Evolutionary conservation across 345 rosid species (phyloP).

Genomic region (Punica granatum): DNA sequence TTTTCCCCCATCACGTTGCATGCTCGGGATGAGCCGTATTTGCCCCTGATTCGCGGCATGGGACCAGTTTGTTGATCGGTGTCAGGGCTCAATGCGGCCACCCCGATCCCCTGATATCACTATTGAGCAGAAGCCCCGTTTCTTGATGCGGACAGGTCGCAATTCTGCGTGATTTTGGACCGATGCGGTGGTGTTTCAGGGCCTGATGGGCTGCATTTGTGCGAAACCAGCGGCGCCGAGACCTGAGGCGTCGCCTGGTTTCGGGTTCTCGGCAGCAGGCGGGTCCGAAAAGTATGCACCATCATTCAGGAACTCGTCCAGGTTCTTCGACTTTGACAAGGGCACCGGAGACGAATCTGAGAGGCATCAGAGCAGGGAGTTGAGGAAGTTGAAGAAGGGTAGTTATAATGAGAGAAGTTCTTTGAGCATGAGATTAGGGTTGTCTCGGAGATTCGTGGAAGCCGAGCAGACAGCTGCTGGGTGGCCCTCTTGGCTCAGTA

Average conservation of each 20-base stretch:
- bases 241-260: constrained; percentile 5
- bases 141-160: neutral
- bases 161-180: neutral
- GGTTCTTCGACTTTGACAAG: constrained; percentile 10
- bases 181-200: neutral
- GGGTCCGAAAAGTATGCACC: neutral
- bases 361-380: constrained; percentile 4
- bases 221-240: constrained; percentile 8
- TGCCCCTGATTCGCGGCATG: neutral
- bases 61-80: neutral
- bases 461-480: constrained; percentile 19
- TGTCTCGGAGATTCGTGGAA: constrained; percentile 5
- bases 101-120: too few relatives aligned
- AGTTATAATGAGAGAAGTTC: constrained; percentile 7
- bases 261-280: neutral
- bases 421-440: constrained; percentile 1
- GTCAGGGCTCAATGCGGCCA: neutral
- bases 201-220: constrained; percentile 17
- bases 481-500: constrained; percentile 23
- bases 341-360: constrained; percentile 3
- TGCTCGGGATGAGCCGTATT: neutral
- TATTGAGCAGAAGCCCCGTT: too few relatives aligned
- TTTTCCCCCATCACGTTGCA: neutral
- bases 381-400: constrained; percentile 9
- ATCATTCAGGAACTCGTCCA: neutral